Conservation (phyloP, 345 rosid species). For the Cardiospermum halicacabum region DNA sequence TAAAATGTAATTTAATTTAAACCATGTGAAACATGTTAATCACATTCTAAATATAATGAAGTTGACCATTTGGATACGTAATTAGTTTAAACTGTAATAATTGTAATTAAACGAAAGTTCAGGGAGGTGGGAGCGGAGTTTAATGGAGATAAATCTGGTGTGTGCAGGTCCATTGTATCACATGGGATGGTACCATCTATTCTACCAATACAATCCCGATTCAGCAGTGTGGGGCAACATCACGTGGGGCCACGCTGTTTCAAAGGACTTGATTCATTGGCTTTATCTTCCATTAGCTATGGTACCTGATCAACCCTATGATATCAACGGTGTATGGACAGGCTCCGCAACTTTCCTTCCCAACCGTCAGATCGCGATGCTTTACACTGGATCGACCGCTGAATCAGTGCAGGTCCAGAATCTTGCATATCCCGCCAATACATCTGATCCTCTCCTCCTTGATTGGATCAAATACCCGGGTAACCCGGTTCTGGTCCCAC, state of each 20-base stretch:
- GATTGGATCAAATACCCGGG: constrained; percentile 70
- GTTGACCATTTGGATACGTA: no score
- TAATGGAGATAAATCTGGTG: constrained; percentile 3
- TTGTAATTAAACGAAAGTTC: no score
- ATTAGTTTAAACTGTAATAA: no score
- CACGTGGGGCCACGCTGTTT: constrained; percentile 94
- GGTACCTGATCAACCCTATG: constrained; percentile 74
- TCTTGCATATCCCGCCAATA: constrained; percentile 79
- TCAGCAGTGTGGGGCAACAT: constrained; percentile 95
- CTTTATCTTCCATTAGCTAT: constrained; percentile 74
- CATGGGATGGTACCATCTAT: constrained; percentile 88
- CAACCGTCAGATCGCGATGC: constrained; percentile 61
- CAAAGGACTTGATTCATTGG: constrained; percentile 89
- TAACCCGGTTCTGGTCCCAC: constrained; percentile 78
- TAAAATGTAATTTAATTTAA: background rate
- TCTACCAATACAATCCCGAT: constrained; percentile 90
- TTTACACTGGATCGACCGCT: constrained; percentile 73
- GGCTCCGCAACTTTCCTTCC: constrained; percentile 84
- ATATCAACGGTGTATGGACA: constrained; percentile 79
- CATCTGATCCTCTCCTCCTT: constrained; percentile 77
- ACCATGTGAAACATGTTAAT: no score
- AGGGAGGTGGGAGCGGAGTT: no score
- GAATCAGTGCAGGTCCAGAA: constrained; percentile 72
- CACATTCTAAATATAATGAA: no score
- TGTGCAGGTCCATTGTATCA: constrained; percentile 70